Evolutionary conservation across 495 filamentous ascomycete genomes (phyloP), one percentile per base, ranked within the genome.

Genomic region (Thozetella sp.): DNA sequence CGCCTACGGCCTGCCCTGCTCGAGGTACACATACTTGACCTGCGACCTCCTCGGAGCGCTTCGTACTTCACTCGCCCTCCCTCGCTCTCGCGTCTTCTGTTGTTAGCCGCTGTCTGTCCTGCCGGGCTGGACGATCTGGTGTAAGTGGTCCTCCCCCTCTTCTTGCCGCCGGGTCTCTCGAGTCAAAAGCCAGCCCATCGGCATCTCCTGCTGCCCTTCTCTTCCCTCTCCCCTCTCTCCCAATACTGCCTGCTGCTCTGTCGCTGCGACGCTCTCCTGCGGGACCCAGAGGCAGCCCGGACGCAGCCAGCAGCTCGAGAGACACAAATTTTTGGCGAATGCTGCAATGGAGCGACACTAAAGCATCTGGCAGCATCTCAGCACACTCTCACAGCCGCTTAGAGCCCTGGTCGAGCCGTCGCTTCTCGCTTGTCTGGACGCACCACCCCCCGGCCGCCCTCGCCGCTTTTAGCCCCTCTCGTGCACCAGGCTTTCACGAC

Each of bases 311-410:
- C n/a, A n/a, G n/a, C n/a, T n/a, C n/a, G 20, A 20, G 43, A 48
- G 9, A 48, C 30, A 19, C 43, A 15, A 10, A 11, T 19, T 48
- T 24, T 45, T 22, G 57, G 63, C 50, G 43, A 55, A 53, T 62
- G 59, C 69, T 67, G 69, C 69, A 67, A 60, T 61, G 59, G 46
- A 63, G 58, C 65, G 59, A 69, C 69, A 68, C 67, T 67, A 64
- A 64, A 67, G 68, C 68, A 69, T 54, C 61, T 53, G 55, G 52
- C 63, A 59, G 54, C 60, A 69, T 63, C 60, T 67, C 67, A 69
- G 69, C 69, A 72, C 69, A 68, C 51, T 60, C 55, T 60, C 67
- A 67, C 67, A 64, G 67, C 71, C 69, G 71, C 71, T 60, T 59
- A 34, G 51, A 54, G 63, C 65, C 67, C 67, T 72, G 71, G 43